These are phyloP conservation scores for Jaltomata sinuosa DNA, from an alignment of 257 asterid species.

Conservation along the genomic window DNA sequence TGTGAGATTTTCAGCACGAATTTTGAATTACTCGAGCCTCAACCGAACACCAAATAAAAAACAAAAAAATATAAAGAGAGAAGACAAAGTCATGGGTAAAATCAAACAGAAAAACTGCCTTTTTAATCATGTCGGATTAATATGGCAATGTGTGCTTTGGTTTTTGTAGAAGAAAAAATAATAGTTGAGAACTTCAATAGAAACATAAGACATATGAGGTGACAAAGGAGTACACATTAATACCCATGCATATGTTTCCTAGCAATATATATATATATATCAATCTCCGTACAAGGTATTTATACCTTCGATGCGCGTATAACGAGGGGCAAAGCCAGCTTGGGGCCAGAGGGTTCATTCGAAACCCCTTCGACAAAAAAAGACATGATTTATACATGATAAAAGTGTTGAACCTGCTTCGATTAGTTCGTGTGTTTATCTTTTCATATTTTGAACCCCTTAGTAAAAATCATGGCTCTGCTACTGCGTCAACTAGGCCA, in stretches of 20 bases:
- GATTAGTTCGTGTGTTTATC: too few relatives aligned
- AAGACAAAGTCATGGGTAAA: slow-evolving; percentile 24
- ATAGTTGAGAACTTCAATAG: neutral
- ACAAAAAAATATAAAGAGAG: neutral
- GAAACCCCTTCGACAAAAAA: too few relatives aligned
- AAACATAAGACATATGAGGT: neutral
- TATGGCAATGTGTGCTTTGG: slow-evolving; percentile 2
- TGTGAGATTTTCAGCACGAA: too few relatives aligned
- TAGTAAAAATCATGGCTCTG: too few relatives aligned
- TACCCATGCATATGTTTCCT: slow-evolving; percentile 14
- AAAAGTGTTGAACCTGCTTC: too few relatives aligned
- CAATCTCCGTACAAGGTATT: too few relatives aligned
- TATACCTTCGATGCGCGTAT: neutral
- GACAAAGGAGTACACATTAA: slow-evolving; percentile 13
- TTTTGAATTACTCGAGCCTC: neutral
- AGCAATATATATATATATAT: too few relatives aligned
- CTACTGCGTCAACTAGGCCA: too few relatives aligned
- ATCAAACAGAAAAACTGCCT: slow-evolving; percentile 10
- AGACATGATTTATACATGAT: too few relatives aligned
- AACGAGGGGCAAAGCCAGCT: too few relatives aligned
- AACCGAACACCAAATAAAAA: neutral
- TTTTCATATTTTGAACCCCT: too few relatives aligned
- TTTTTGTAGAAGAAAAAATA: neutral
- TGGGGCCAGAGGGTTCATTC: too few relatives aligned
- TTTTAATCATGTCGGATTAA: slow-evolving; percentile 1